Percentiles rank a stretch among this genome's conserved stretches.
phyloP scores from a whole-genome alignment of 1,284 basidiomycete genomes.

The Tilletia horrida region DNA sequence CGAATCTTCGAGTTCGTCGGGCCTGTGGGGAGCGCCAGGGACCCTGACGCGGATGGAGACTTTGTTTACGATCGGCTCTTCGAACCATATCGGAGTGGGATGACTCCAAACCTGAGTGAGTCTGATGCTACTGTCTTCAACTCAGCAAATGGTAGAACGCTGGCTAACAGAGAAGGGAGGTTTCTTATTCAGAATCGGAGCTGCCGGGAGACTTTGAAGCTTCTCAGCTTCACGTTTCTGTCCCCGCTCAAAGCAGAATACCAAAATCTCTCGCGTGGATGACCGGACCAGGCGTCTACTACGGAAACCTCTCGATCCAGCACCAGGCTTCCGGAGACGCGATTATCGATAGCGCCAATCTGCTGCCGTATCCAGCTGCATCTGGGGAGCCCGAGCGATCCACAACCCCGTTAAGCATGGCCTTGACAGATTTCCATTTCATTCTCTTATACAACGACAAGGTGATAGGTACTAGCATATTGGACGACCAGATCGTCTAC shows the following conservation, averaged over 20 bases:
- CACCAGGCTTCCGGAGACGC: constrained; percentile 61
- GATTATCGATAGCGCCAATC: constrained; percentile 68
- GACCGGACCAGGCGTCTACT: constrained; percentile 46
- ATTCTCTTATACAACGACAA: constrained; percentile 78
- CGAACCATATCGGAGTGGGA: constrained; percentile 37
- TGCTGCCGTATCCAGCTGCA: constrained; percentile 52
- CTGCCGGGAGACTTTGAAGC: constrained; percentile 47
- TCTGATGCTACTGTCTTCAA: not conserved
- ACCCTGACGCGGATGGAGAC: constrained; percentile 64
- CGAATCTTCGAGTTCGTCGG: constrained; percentile 90
- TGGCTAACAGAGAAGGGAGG: constrained; percentile 1
- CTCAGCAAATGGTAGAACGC: not conserved
- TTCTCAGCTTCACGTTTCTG: constrained; percentile 57
- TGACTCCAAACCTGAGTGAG: constrained; percentile 41
- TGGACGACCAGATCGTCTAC: constrained; percentile 79
- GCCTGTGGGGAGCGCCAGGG: constrained; percentile 57
- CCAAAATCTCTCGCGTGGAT: constrained; percentile 66
- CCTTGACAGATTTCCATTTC: constrained; percentile 88
- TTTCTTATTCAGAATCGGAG: constrained; percentile 35
- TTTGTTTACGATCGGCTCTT: constrained; percentile 47
- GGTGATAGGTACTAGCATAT: constrained; percentile 38
- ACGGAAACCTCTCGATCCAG: constrained; percentile 53
- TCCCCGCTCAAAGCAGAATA: constrained; percentile 24
- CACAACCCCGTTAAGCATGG: constrained; percentile 63
- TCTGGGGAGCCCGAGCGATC: constrained; percentile 20